Percentiles rank a stretch among this genome's conserved stretches.
phyloP scores from a whole-genome alignment of 1,284 basidiomycete species.

The Flammula alnicola region DNA sequence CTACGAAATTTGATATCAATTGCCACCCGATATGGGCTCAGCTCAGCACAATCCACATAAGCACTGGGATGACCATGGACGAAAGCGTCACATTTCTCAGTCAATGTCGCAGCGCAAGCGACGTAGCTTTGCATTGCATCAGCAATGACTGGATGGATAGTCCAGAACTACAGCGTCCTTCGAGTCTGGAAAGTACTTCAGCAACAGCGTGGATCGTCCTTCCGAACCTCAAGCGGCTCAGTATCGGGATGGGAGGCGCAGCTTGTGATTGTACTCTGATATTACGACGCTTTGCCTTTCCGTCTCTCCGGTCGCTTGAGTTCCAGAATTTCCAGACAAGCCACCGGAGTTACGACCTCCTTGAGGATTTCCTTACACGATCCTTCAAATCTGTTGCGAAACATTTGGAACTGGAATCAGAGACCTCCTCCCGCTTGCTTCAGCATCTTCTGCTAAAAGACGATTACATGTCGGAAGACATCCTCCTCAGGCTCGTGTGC shows the following conservation, averaged over 20 bases:
- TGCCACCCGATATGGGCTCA: not conserved
- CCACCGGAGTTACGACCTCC: not conserved
- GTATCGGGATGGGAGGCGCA: conserved; percentile 4
- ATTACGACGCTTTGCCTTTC: conserved; percentile 6
- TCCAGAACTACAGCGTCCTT: not conserved
- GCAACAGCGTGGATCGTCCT: not conserved
- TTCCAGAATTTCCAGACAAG: conserved; percentile 10
- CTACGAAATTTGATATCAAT: not conserved
- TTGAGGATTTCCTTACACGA: conserved; percentile 2
- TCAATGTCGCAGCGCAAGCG: conserved; percentile 3
- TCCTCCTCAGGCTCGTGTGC: not conserved
- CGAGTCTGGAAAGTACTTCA: not conserved
- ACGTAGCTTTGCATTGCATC: conserved; percentile 8
- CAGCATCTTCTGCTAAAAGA: not conserved
- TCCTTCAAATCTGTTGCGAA: not conserved
- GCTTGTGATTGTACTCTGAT: conserved; percentile 13
- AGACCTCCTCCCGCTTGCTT: not conserved
- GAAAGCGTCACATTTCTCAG: conserved; percentile 4
- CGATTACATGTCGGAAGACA: not conserved
- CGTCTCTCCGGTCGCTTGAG: not conserved
- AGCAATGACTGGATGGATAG: conserved; percentile 4
- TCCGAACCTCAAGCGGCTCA: conserved; percentile 1
- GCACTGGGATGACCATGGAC: conserved; percentile 11
- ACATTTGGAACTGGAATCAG: not conserved
- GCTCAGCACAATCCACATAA: conserved; percentile 1